Evolutionary conservation across 257 asterid species (phyloP).

Genomic region (Penstemon barbatus): DNA sequence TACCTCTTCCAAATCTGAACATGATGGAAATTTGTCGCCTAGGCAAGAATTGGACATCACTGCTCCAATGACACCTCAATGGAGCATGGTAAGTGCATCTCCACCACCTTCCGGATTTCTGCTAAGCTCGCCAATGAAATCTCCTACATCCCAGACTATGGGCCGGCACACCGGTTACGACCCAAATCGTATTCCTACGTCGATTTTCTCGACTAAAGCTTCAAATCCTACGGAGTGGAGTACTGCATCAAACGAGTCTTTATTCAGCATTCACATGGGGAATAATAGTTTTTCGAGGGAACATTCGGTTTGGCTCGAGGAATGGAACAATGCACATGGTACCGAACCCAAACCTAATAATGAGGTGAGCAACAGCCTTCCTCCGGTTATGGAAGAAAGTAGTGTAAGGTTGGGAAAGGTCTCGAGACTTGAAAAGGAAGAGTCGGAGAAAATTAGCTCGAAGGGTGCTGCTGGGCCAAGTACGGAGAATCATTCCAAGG

Average conservation of each 20-base stretch:
- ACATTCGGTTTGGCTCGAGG: slow-evolving; percentile 37
- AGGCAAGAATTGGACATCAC: slow-evolving; percentile 24
- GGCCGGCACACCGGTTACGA: slow-evolving; percentile 53
- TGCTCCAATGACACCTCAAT: slow-evolving; percentile 29
- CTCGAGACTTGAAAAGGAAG: slow-evolving; percentile 30
- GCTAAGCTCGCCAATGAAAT: slow-evolving; percentile 31
- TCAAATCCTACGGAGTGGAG: slow-evolving; percentile 69
- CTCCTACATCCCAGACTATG: slow-evolving; percentile 62
- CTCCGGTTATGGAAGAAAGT: slow-evolving; percentile 59
- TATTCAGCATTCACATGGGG: slow-evolving; percentile 87
- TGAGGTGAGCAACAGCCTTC: slow-evolving; percentile 48
- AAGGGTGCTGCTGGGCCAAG: slow-evolving; percentile 14
- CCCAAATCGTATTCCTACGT: slow-evolving; percentile 75
- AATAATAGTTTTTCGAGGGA: slow-evolving; percentile 68
- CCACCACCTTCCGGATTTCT: slow-evolving; percentile 34
- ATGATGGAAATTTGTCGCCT: slow-evolving; percentile 26
- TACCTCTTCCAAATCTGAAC: slow-evolving; percentile 25
- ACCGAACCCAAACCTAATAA: slow-evolving; percentile 32
- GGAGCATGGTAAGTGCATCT: slow-evolving; percentile 53
- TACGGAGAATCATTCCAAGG: slow-evolving; percentile 25
- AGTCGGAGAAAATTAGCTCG: slow-evolving; percentile 9
- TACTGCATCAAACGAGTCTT: slow-evolving; percentile 72
- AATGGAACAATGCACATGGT: slow-evolving; percentile 27
- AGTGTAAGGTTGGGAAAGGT: slow-evolving; percentile 30
- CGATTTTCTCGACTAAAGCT: slow-evolving; percentile 54